Percentiles rank a stretch among this genome's conserved stretches.
These are phyloP conservation scores for Puccinellia tenuiflora DNA, from an alignment of 176 grass and related monocot species.

Conservation along the genomic window DNA sequence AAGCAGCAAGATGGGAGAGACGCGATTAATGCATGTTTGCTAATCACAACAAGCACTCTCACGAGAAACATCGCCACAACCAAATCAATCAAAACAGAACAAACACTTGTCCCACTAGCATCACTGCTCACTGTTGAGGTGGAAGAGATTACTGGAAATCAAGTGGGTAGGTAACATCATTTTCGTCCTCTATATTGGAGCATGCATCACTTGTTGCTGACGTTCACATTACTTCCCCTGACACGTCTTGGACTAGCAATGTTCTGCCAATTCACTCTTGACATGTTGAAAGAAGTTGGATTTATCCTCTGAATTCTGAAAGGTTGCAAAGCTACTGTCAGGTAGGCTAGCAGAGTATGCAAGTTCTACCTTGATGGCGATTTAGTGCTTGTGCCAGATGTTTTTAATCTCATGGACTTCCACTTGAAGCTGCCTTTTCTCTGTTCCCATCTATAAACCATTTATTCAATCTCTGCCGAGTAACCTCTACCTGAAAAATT, in stretches of 20 bases:
- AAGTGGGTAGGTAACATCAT: background rate
- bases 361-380: background rate
- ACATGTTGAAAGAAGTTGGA: background rate
- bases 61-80: too few species aligned
- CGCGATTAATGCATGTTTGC: too few species aligned
- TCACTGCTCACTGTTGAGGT: background rate
- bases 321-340: background rate
- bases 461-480: constrained; percentile 51
- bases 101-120: background rate
- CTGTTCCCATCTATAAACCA: constrained; percentile 44
- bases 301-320: background rate
- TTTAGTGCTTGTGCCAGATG: background rate
- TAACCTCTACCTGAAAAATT: constrained; percentile 36
- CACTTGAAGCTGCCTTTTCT: background rate
- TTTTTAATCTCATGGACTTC: background rate
- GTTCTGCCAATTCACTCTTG: background rate
- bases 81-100: background rate
- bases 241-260: background rate
- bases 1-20: background rate
- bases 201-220: background rate
- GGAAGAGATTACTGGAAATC: background rate
- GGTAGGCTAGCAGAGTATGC: background rate
- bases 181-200: background rate
- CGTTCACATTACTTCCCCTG: background rate
- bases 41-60: too few species aligned